Evolutionary conservation across 2,329 filamentous ascomycete genomes (phyloP), one percentile per base, ranked within the genome.

Genomic region (Leptographium procerum): DNA sequence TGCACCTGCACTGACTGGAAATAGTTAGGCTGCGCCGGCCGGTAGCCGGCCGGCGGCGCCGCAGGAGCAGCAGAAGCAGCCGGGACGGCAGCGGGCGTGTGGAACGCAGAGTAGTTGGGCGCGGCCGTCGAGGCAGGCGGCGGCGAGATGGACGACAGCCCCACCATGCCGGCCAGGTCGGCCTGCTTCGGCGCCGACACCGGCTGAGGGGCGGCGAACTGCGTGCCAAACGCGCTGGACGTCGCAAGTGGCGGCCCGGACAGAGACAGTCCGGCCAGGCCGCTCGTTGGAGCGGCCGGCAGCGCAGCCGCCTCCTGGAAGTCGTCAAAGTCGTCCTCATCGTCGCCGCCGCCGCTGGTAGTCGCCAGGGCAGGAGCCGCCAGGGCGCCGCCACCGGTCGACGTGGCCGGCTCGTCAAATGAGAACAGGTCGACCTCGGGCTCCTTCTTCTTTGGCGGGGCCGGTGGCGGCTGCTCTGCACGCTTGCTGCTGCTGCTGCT

Each of bases 281-380:
- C 33, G 36, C 53, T 57, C 13, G 52, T 14, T 4, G 56, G 55
- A 2, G 59, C 34, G n/a, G 61, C 50, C 71, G 22, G 77, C 70
- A 83, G 75, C 4, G 86, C 82, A 3, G 87, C 76, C 16, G 92
- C 92, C 24, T 91, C 95, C 71, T 96, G 90, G 78, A 97, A 97
- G 69, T 99, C 94, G 69, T 97, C 94, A 68, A 97, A 97, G 63
- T 96, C 94, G 65, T 96, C 91, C 63, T 96, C 92, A 62, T 89
- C 86, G 64, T 96, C 91, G 62, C 72, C 72, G 72, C 67, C 54
- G 84, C 68, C 19, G 76, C 72, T 51, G 75, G 0, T 77, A 68
- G 2, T 66, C 62, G 13, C 70, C 66, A 13, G 76, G 70, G 53
- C 74, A 69, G 10, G 70, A 3, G 77, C 68, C 11, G 58, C 36